Conservation (phyloP, 2,329 filamentous ascomycete species). For the Fusarium domesticum region DNA sequence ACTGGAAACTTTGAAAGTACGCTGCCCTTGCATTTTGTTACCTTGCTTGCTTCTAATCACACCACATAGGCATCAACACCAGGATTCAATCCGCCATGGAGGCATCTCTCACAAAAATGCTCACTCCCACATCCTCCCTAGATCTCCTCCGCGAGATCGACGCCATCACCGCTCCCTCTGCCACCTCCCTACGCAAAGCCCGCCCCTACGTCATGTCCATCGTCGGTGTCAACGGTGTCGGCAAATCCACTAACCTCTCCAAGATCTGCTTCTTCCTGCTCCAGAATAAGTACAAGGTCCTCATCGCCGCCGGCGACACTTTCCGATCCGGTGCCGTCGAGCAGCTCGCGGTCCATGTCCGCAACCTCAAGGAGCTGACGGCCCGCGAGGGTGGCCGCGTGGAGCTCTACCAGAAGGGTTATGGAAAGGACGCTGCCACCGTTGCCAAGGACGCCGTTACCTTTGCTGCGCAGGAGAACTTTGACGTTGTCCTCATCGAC, state of each 20-base stretch:
- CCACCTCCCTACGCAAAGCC: slow-evolving; percentile 57
- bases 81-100: slow-evolving; percentile 87
- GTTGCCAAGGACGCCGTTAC: slow-evolving; percentile 93
- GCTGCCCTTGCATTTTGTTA: slow-evolving; percentile 4
- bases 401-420: slow-evolving; percentile 94
- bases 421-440: slow-evolving; percentile 94
- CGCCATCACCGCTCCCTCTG: slow-evolving; percentile 65
- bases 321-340: slow-evolving; percentile 97
- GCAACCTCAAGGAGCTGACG: slow-evolving; percentile 86
- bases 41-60: slow-evolving; percentile 13
- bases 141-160: slow-evolving; percentile 94
- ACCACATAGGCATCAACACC: slow-evolving; percentile 65
- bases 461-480: slow-evolving; percentile 70
- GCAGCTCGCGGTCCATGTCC: slow-evolving; percentile 91
- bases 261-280: slow-evolving; percentile 98
- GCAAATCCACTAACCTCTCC: slow-evolving; percentile 95
- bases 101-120: slow-evolving; percentile 86
- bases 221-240: slow-evolving; percentile 96
- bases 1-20: slow-evolving; percentile 82
- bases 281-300: slow-evolving; percentile 93
- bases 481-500: slow-evolving; percentile 94
- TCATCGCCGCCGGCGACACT: slow-evolving; percentile 92
- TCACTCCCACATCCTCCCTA: slow-evolving; percentile 91
- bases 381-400: slow-evolving; percentile 80
- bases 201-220: slow-evolving; percentile 97